Base-by-base conservation (phyloP, 768 basidiomycete genomes). In the Dacryopinax spathularia region DNA sequence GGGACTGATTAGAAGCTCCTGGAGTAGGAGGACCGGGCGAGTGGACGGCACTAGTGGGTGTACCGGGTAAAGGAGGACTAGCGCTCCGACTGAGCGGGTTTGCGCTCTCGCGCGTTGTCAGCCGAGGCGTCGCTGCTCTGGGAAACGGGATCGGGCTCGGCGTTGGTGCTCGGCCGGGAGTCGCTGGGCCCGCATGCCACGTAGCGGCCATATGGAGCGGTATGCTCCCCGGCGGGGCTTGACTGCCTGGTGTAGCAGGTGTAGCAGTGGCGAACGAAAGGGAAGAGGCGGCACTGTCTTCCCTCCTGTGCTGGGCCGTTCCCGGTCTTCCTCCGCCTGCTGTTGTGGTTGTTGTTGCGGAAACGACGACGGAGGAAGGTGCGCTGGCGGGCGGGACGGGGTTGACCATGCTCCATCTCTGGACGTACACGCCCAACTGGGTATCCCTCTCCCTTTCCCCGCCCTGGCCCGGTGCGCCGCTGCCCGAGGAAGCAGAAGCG, bases 341-440 rank as follows among this genome's bases (percentile, higher is more conserved):
- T 56, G 33, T 48, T 27, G 41, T 12, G 35, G 33, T 16, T 25
- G 22, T 34, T 34, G 60, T 37, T 25, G 39, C 2, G 36, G 43
- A 0, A 35, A 18, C n/a, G 41, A 35, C 1, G 64, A 33, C n/a
- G 34, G 33, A 36, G 66, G n/a, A n/a, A n/a, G 85, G 86, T 1
- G 80, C 76, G 34, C 88, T 89, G n/a, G 83, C 73, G 0, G 80
- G 75, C n/a, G 91, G 89, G 34, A 92, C 80, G 7, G 86, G 81
- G 66, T 93, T 91, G 31, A 89, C 80, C 62, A 78, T 85, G 22
- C 86, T 87, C 72, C 94, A 91, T 7, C 93, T 81, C 71, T 93
- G 90, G 1, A 95, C 79, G 69, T 95, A 95, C 33, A 95, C 83
- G 0, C 93, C 93, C 1, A 95, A 77, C 69, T 96, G 92, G 1